Evolutionary conservation across 306 rosid species (phyloP), one percentile per base, ranked within the genome.

Genomic region (Astragalus membranaceus): DNA sequence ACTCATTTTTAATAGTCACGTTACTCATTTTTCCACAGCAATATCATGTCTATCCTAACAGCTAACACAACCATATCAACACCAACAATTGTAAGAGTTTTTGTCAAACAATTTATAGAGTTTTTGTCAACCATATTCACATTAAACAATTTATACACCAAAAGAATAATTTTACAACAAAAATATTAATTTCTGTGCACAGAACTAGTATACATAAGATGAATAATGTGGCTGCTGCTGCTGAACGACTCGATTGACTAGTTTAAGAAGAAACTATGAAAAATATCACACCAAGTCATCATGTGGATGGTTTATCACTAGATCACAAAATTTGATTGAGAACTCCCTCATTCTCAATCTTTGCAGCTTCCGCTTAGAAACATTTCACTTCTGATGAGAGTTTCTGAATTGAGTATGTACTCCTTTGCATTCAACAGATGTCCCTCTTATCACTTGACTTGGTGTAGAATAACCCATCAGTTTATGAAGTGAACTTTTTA

Each of bases 381-480:
- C 72, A 66, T 29, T 26, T 52, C 20, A 20, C 20, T 35, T 53
- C 52, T 62, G 41, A 42, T 26, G 14, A 12, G 49, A 13, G 53
- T 69, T 61, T 74, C 60, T 49, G 77, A 77, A 17, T 64, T 13
- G 79, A 51, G 67, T 41, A 23, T 73, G 69, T 61, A 60, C 70
- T 70, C 62, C 53, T 71, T 20, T 33, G 75, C 80, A 76, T 64
- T 56, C 30, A 59, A 59, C 65, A 60, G 64, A 77, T 70, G 73
- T 10, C 29, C 96, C 92, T 72, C 74, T 72, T 20, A 87, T 79
- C 59, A 93, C 85, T 69, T 79, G 78, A 71, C 92, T 88, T 33
- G 92, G 96, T 16, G 97, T 88, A 73, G 84, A 64, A 75, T 91
- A 94, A 39, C 95, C 96, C 95, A 91, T 88, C 73, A 94, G 85